phyloP scores from a whole-genome alignment of 2,329 filamentous ascomycete genomes.

The Davidsoniella eucalypti region DNA sequence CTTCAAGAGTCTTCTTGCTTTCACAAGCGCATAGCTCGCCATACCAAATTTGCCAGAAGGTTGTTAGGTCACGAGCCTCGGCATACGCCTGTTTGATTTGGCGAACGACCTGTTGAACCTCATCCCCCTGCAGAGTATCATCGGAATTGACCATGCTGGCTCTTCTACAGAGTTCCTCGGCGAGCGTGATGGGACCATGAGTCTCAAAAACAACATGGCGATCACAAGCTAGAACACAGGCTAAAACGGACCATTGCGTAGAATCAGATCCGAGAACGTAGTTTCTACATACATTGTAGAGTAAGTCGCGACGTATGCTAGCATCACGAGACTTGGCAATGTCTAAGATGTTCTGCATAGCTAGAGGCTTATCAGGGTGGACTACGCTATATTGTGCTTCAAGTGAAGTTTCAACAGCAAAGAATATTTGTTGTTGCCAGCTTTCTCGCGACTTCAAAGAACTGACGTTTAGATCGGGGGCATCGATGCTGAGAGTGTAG shows the following conservation, averaged over 20 bases:
- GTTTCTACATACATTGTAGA: conserved; percentile 26
- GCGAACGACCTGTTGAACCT: conserved; percentile 15
- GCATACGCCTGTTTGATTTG: conserved; percentile 27
- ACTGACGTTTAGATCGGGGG: conserved; percentile 9
- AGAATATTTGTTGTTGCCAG: conserved; percentile 26
- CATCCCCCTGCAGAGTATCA: conserved; percentile 14
- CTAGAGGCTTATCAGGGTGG: conserved; percentile 14
- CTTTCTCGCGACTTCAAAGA: conserved; percentile 20
- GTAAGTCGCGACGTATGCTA: conserved; percentile 23
- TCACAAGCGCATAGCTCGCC: conserved; percentile 24
- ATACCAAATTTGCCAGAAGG: conserved; percentile 34
- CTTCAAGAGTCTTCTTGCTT: conserved; percentile 17
- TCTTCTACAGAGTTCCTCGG: conserved; percentile 24
- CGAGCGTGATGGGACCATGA: conserved; percentile 23
- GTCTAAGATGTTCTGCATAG: conserved; percentile 20
- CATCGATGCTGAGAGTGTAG: conserved; percentile 25
- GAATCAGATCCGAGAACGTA: conserved; percentile 23
- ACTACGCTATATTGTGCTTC: conserved; percentile 13
- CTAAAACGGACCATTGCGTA: conserved; percentile 28
- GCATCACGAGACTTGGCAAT: conserved; percentile 19
- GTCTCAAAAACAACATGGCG: conserved; percentile 29
- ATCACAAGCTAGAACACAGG: conserved; percentile 27
- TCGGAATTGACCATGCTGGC: conserved; percentile 11
- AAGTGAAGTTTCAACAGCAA: conserved; percentile 18
- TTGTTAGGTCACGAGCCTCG: conserved; percentile 27